Evolutionary conservation across 352 stramenopile genomes (phyloP), one percentile per base, ranked within the genome.

Genomic region (Pythium oligandrum): DNA sequence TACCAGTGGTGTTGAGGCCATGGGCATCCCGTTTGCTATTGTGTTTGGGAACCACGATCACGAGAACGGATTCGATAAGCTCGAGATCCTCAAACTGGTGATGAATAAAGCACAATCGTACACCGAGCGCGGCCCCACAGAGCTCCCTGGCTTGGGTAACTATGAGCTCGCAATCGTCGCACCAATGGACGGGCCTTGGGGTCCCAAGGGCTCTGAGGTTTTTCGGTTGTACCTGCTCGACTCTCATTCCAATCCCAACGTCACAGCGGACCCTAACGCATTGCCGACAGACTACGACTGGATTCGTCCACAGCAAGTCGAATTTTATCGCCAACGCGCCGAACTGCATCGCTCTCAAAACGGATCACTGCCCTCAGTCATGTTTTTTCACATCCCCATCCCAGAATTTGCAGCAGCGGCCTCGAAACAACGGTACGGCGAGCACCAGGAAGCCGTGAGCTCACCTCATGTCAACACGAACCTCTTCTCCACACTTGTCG

Each of bases 201-300:
- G 74, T 3, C 10, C 44, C 33, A 33, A 46, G 0, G 54, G 55
- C 8, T 48, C 65, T 7, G 62, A 52, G 0, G 65, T 84, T 1
- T 83, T 86, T 44, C 71, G 71, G 9, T 81, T 87, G 64, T 87
- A 85, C 53, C 83, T 87, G 50, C 48, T 87, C 36, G 77, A 85
- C 51, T 84, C 76, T 0, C 55, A 67, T 8, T 62, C 60, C 0
- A 53, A 68, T 3, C 59, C 66, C 2, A 51, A 68, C 33, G 67
- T 42, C 6, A 50, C 59, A 0, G 54, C 67, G 50, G 75, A 72
- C 48, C 71, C 70, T 44, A 59, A 66, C 43, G 57, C 17, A 26
- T 26, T 71, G 8, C 58, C 54, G 7, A 66, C 61, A 8, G 48
- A 65, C 40, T 84, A 84, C 64, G 73, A 78, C 47, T 79, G 68